Evolutionary conservation across 2,329 filamentous ascomycete species (phyloP).

Genomic region (Botrytis squamosa): DNA sequence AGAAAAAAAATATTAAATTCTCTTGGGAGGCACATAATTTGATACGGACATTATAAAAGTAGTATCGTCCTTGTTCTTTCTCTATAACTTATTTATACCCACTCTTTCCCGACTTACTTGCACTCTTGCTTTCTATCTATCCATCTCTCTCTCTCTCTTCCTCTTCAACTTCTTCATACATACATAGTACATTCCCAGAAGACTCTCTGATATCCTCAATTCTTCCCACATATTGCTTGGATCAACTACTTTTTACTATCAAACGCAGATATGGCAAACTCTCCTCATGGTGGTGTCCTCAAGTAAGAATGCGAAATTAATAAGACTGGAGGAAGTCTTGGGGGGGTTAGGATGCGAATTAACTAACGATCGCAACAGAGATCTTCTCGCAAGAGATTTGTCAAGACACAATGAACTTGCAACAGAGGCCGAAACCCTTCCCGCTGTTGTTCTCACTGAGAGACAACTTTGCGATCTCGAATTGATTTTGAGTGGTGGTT

Average conservation of each 20-base stretch:
- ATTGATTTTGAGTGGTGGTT: slow-evolving; percentile 94
- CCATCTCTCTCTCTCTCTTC: slow-evolving; percentile 3
- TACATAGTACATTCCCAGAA: not conserved
- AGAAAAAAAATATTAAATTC: slow-evolving; percentile 12
- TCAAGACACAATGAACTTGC: slow-evolving; percentile 76
- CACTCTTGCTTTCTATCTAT: not conserved
- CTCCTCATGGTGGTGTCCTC: slow-evolving; percentile 86
- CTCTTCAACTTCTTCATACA: slow-evolving; percentile 5
- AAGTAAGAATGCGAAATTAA: slow-evolving; percentile 53
- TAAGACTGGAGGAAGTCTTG: not conserved
- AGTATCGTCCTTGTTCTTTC: not conserved
- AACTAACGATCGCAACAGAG: slow-evolving; percentile 42
- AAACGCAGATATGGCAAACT: slow-evolving; percentile 57
- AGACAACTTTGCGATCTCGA: slow-evolving; percentile 97
- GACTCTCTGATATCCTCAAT: not conserved
- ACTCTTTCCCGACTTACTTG: not conserved
- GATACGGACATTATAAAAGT: not conserved
- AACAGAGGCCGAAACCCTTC: slow-evolving; percentile 81
- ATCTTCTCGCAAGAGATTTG: slow-evolving; percentile 90
- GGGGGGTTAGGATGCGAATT: not conserved
- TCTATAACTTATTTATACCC: not conserved
- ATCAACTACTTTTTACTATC: not conserved
- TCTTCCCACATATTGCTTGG: slow-evolving; percentile 7
- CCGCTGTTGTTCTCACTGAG: slow-evolving; percentile 82
- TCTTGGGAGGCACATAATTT: slow-evolving; percentile 1